Evolutionary conservation across 1,139 yeast genomes (phyloP), one percentile per base, ranked within the genome.

Genomic region (Yamadazyma siamensis): DNA sequence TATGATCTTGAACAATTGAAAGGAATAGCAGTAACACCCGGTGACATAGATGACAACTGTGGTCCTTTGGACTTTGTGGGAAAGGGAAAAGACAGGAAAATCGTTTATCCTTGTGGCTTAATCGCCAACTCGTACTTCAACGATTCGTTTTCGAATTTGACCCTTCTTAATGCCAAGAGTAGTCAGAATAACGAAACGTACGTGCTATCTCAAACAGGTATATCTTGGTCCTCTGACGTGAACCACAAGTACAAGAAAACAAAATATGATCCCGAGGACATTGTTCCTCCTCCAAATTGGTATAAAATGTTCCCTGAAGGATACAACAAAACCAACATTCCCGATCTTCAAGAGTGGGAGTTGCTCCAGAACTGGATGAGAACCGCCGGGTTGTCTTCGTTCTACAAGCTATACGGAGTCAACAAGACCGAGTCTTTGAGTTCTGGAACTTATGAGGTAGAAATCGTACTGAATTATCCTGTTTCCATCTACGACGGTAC

Each of bases 221-320:
- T 88, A 35, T 83, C 97, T 0, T 91, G 98, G 98, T 52, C 80
- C 2, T 74, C 88, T 4, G 95, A 89, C 54, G 71, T 75, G 29
- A 63, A 80, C 42, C 59, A 56, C 36, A 73, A 95, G 39, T 89
- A 80, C 65, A 78, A 83, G 61, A 84, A 80, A 56, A 88, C 98
- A 2, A 52, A 60, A 32, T 94, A 91, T 61, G 65, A 69, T 38
- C 67, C 79, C 18, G 56, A 72, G 9, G 81, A 89, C 16, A 85
- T 91, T 33, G 94, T 76, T 1, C 98, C 98, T 8, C 98, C 98
- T 7, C 97, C 96, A 46, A 87, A 87, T 61, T 91, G 98, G 98
- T 64, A 65, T 40, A 79, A 83, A 50, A 64, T 47, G 62, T 91
- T 54, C 55, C 98, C 98, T n/a, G 54, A 88, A 41, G 97, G 97